A percentile compares a stretch with the other conserved stretches of the same genome.
Evolutionary conservation across 768 basidiomycete species (phyloP).

Genomic region (Tremella fuciformis): DNA sequence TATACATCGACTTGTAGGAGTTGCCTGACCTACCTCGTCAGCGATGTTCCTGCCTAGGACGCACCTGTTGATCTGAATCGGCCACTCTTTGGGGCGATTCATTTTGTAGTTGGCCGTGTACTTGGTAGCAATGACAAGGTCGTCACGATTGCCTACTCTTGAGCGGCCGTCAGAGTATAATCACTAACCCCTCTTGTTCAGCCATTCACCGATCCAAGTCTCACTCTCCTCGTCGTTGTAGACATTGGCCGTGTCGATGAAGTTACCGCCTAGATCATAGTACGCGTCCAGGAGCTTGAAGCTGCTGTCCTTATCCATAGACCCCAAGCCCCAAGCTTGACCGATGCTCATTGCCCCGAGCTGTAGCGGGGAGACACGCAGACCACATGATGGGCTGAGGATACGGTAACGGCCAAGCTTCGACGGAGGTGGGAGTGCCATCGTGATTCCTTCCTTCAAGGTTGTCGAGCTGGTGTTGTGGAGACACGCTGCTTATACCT

Average conservation of each 20-base stretch:
- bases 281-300: conserved; percentile 57
- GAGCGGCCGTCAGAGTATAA: no score
- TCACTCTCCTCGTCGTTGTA: conserved; percentile 59
- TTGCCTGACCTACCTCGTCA: conserved; percentile 54
- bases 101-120: conserved; percentile 21
- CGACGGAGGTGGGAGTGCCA: conserved; percentile 25
- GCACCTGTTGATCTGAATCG: not conserved
- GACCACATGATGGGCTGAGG: conserved; percentile 29
- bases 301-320: conserved; percentile 55
- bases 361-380: conserved; percentile 46
- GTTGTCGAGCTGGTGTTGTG: no score
- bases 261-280: conserved; percentile 57
- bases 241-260: conserved; percentile 53
- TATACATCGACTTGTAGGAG: conserved; percentile 54
- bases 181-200: conserved; percentile 27
- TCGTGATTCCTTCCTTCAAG: no score
- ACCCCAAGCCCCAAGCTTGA: conserved; percentile 50
- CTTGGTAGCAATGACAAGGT: conserved; percentile 55
- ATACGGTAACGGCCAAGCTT: conserved; percentile 23
- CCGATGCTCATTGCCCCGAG: conserved; percentile 47
- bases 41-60: no score
- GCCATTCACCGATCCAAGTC: conserved; percentile 59
- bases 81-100: not conserved
- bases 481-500: no score
- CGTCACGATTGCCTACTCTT: conserved; percentile 5